A percentile compares a stretch with the other conserved stretches of the same genome.
These are phyloP conservation scores for Acephala macrosclerotiorum DNA, from an alignment of 2,329 filamentous ascomycete species.

Conservation along the genomic window DNA sequence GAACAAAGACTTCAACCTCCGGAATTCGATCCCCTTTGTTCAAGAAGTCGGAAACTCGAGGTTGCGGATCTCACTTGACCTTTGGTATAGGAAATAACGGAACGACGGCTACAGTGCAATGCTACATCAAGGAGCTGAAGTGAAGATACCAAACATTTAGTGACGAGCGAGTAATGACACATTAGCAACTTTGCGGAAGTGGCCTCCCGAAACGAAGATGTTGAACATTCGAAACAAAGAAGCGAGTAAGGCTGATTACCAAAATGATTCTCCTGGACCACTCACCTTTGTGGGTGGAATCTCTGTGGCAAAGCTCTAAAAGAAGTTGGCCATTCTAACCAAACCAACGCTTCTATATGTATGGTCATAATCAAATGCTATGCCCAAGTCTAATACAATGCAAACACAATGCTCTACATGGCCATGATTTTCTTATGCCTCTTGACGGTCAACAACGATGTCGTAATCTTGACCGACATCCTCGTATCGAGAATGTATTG, in stretches of 20 bases:
- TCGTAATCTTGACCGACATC: conserved; percentile 67
- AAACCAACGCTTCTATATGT: background rate
- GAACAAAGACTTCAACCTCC: background rate
- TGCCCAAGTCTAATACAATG: background rate
- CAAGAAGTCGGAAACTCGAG: no score
- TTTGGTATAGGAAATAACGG: no score
- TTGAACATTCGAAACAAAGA: background rate
- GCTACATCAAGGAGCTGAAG: background rate
- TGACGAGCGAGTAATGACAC: no score
- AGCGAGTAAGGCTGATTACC: background rate
- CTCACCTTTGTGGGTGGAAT: background rate
- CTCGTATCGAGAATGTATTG: conserved; percentile 75
- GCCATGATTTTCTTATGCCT: conserved; percentile 39
- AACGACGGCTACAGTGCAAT: background rate
- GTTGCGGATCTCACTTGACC: no score
- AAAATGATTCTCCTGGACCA: background rate
- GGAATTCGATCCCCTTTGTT: no score
- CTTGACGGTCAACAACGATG: conserved; percentile 37
- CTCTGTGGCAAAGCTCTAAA: background rate
- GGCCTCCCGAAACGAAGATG: background rate
- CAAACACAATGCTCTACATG: conserved; percentile 14
- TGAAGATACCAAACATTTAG: no score
- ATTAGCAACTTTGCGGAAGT: background rate
- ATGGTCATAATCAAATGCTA: background rate
- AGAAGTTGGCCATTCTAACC: background rate